Evolutionary conservation across 2,329 filamentous ascomycete species (phyloP).

Genomic region (Cordyceps tenuipes): DNA sequence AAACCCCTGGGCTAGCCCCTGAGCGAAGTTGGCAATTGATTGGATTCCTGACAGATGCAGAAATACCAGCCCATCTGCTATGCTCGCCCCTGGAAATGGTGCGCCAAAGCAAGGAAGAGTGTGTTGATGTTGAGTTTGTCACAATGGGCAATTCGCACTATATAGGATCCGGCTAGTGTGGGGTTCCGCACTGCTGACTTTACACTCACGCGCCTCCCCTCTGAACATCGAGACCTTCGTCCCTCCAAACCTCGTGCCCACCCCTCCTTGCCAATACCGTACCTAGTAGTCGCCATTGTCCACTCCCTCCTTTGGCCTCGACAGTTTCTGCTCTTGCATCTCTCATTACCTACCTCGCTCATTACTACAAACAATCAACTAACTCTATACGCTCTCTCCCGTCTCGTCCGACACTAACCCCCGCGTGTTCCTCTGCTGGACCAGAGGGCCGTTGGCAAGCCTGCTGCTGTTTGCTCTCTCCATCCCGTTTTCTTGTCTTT

Average conservation of each 20-base stretch:
- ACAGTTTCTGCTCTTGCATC: conserved; percentile 2
- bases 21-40: not conserved
- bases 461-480: not conserved
- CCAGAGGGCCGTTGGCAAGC: conserved; percentile 7
- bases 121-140: not conserved
- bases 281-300: conserved; percentile 1
- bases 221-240: conserved; percentile 3
- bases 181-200: not conserved
- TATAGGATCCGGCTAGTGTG: not conserved
- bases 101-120: not conserved
- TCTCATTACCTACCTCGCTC: not conserved
- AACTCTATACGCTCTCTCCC: not conserved
- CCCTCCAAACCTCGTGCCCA: not conserved
- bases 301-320: conserved; percentile 14
- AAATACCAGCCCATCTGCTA: not conserved
- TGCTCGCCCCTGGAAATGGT: not conserved
- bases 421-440: conserved; percentile 10
- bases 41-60: not conserved
- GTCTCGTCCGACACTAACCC: not conserved
- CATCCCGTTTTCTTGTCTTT: not conserved
- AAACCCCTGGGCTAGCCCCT: not conserved
- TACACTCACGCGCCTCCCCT: not conserved
- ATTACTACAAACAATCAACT: not conserved
- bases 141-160: not conserved
- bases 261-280: not conserved